Conservation (phyloP, 176 grass and related monocot genomes). For the Musa schizocarpa region DNA sequence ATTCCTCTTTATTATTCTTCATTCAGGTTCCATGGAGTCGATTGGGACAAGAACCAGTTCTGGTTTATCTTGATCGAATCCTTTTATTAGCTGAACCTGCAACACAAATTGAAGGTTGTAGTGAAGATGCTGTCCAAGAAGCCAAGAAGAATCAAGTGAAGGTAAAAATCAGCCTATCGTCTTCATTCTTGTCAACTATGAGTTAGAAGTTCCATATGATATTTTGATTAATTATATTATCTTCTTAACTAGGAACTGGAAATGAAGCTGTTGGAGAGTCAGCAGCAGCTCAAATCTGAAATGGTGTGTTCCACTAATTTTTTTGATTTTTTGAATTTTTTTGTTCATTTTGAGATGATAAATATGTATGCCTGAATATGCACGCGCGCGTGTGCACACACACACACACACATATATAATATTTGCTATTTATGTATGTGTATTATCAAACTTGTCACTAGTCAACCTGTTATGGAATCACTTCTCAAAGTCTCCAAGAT, state of each 20-base stretch:
- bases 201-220: not conserved
- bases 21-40: slow-evolving; percentile 91
- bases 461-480: too few relatives aligned
- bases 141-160: slow-evolving; percentile 71
- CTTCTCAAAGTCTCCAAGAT: too few relatives aligned
- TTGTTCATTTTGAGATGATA: slow-evolving; percentile 1
- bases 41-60: slow-evolving; percentile 90
- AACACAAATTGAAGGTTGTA: slow-evolving; percentile 87
- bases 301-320: slow-evolving; percentile 27
- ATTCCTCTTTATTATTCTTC: not conserved
- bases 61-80: slow-evolving; percentile 97
- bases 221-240: not conserved
- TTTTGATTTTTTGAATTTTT: slow-evolving; percentile 7
- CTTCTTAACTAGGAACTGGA: slow-evolving; percentile 65
- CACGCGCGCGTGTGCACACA: not conserved
- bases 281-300: slow-evolving; percentile 77
- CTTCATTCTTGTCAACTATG: not conserved
- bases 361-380: not conserved
- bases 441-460: too few relatives aligned
- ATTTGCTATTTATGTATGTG: too few relatives aligned
- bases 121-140: slow-evolving; percentile 96
- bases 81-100: slow-evolving; percentile 94
- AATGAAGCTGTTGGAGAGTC: slow-evolving; percentile 77
- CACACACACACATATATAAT: not conserved
- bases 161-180: slow-evolving; percentile 31